phyloP scores from a whole-genome alignment of 495 filamentous ascomycete genomes.

The Lasiosphaeria miniovina region DNA sequence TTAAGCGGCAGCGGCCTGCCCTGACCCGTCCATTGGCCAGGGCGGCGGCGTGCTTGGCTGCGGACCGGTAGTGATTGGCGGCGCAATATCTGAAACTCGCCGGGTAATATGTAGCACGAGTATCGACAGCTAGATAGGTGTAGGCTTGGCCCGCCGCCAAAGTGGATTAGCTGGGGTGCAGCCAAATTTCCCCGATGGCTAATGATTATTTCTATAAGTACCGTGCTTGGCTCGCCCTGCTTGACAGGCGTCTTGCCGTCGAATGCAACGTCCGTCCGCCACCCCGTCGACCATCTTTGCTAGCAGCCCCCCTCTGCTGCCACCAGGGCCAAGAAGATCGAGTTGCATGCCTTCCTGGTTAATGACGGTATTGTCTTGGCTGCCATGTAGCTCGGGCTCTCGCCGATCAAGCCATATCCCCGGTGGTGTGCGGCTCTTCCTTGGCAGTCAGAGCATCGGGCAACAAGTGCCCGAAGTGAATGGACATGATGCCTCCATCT shows the following conservation, averaged over 20 bases:
- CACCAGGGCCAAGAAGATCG: too few species aligned
- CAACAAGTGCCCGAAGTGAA: too few species aligned
- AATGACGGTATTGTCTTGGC: too few species aligned
- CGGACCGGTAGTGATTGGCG: conserved; percentile 6
- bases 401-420: too few species aligned
- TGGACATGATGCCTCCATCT: too few species aligned
- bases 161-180: conserved; percentile 1
- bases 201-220: not conserved
- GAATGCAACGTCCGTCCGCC: not conserved
- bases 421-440: too few species aligned
- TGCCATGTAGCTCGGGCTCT: too few species aligned
- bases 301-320: too few species aligned
- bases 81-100: conserved; percentile 5
- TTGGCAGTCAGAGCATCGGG: too few species aligned
- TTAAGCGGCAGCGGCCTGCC: conserved; percentile 3
- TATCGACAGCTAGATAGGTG: not conserved
- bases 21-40: conserved; percentile 11
- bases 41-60: conserved; percentile 11
- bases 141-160: not conserved
- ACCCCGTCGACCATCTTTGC: too few species aligned
- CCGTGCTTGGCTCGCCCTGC: not conserved
- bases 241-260: not conserved
- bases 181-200: not conserved
- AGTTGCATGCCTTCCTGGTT: too few species aligned
- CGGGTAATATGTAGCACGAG: conserved; percentile 1